Evolutionary conservation across 306 rosid genomes (phyloP).

Genomic region (Castanea crenata): DNA sequence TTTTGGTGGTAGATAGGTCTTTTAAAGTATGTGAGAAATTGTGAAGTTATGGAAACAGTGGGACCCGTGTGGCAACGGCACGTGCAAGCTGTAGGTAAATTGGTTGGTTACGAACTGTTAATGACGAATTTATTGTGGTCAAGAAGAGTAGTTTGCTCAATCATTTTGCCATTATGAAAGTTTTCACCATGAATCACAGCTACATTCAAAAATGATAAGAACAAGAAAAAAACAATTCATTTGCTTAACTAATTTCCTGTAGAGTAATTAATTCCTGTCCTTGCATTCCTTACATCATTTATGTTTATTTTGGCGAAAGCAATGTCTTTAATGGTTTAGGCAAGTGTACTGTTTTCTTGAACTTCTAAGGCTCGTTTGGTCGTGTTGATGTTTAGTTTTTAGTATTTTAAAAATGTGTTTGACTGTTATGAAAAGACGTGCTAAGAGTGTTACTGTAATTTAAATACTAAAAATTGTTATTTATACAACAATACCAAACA

Average conservation of each 20-base stretch:
- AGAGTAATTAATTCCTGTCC: background rate
- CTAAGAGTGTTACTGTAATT: too few species aligned
- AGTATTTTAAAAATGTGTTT: too few species aligned
- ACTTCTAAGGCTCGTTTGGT: background rate
- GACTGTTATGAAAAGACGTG: too few species aligned
- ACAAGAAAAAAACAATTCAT: background rate
- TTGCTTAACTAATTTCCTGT: background rate
- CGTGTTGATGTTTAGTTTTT: too few species aligned
- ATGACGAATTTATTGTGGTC: background rate
- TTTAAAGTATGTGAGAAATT: background rate
- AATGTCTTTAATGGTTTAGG: background rate
- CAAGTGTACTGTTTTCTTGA: background rate
- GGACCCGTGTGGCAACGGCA: slow-evolving; percentile 7
- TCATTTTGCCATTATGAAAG: slow-evolving; percentile 14
- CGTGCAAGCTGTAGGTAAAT: background rate
- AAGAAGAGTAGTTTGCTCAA: slow-evolving; percentile 6
- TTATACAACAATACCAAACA: too few species aligned
- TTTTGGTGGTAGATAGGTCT: background rate
- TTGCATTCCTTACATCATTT: background rate
- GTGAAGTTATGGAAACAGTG: background rate
- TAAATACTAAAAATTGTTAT: too few species aligned
- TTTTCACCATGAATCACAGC: too few species aligned
- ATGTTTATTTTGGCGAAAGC: background rate
- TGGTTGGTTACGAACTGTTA: background rate
- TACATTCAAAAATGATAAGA: background rate